Percentiles rank a stretch among this genome's conserved stretches.
Conservation (phyloP, 108 stramenopile genomes). For the Cyclotella kingstonii region DNA sequence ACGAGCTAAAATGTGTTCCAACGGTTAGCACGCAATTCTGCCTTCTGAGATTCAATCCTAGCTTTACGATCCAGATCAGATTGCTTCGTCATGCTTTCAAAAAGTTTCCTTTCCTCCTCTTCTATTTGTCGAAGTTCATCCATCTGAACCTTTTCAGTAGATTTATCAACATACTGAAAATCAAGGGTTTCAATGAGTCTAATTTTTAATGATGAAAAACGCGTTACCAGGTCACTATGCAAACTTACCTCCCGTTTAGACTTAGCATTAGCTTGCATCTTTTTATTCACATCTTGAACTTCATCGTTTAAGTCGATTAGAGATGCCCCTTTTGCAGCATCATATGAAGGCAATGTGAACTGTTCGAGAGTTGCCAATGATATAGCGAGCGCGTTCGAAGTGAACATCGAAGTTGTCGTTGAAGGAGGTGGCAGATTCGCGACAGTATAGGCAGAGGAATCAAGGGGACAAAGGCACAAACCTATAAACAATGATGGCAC, state of each 20-base stretch:
- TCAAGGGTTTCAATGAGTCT: background rate
- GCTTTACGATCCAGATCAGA: slow-evolving; percentile 14
- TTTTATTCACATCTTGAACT: slow-evolving; percentile 39
- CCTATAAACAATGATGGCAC: no score
- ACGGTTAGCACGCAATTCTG: slow-evolving; percentile 37
- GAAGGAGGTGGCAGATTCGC: no score
- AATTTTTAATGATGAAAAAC: background rate
- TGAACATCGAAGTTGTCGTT: slow-evolving; percentile 7
- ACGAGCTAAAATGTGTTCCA: slow-evolving; percentile 42
- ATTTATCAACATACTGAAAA: slow-evolving; percentile 12
- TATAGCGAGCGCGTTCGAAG: slow-evolving; percentile 5
- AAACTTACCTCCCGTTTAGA: slow-evolving; percentile 28
- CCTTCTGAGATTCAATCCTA: slow-evolving; percentile 37
- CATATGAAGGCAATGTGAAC: slow-evolving; percentile 44
- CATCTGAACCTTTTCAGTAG: slow-evolving; percentile 33
- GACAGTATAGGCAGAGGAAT: no score
- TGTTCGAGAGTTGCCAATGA: slow-evolving; percentile 23
- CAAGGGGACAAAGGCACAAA: no score
- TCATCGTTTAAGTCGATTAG: slow-evolving; percentile 37
- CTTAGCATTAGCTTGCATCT: slow-evolving; percentile 26
- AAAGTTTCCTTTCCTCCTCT: slow-evolving; percentile 25
- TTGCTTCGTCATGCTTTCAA: slow-evolving; percentile 23
- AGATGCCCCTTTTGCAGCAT: slow-evolving; percentile 30
- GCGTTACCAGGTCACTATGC: background rate
- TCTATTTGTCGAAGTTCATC: slow-evolving; percentile 31